Conservation (phyloP, 2,329 filamentous ascomycete species). For the Sporothrix humicola region DNA sequence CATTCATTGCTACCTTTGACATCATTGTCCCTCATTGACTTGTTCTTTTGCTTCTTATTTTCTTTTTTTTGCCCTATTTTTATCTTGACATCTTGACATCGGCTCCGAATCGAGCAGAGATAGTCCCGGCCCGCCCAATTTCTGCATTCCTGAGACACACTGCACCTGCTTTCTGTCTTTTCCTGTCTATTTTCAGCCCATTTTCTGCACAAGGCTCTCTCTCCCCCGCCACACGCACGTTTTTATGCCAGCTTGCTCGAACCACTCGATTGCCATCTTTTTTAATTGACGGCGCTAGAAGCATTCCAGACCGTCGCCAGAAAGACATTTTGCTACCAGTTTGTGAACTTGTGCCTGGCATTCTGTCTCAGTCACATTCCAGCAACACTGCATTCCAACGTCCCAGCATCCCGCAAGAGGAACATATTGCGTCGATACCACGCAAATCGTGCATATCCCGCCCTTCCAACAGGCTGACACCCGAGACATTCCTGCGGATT, state of each 20-base stretch:
- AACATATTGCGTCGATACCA: slow-evolving; percentile 3
- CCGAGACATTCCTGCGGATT: slow-evolving; percentile 6
- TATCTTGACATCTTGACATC: background rate
- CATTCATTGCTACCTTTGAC: background rate
- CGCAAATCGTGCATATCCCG: slow-evolving; percentile 1
- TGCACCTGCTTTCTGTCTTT: background rate
- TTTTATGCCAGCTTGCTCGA: slow-evolving; percentile 7
- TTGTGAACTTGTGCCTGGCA: slow-evolving; percentile 21
- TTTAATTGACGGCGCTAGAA: slow-evolving; percentile 6
- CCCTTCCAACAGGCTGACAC: slow-evolving; percentile 8
- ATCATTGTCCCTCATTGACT: background rate
- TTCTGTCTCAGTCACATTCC: slow-evolving; percentile 28
- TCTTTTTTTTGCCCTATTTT: slow-evolving; percentile 17
- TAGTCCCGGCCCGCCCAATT: background rate
- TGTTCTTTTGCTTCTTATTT: background rate
- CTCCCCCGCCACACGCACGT: slow-evolving; percentile 25
- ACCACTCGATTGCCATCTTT: slow-evolving; percentile 9
- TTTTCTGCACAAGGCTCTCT: background rate
- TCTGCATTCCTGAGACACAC: slow-evolving; percentile 28
- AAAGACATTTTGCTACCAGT: background rate
- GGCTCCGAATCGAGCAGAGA: slow-evolving; percentile 5
- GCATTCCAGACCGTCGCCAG: slow-evolving; percentile 21
- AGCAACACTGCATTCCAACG: slow-evolving; percentile 23
- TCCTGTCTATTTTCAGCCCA: background rate
- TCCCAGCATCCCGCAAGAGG: slow-evolving; percentile 1